phyloP scores from a whole-genome alignment of 2,329 filamentous ascomycete genomes.

The Alternaria sp. region DNA sequence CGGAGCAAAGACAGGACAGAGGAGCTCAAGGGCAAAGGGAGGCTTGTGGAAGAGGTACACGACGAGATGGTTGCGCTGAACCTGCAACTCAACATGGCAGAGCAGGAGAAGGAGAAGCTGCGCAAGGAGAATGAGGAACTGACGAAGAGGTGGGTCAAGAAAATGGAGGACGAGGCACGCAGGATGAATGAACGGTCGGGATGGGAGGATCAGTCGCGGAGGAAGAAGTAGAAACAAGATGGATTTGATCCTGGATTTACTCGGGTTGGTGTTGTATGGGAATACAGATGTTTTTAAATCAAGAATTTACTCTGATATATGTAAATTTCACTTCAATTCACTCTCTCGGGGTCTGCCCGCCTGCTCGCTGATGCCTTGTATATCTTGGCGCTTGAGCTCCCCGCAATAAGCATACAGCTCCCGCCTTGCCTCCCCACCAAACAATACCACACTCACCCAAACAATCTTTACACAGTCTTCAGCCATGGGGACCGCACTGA shows the following conservation, averaged over 20 bases:
- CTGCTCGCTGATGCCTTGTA: constrained; percentile 36
- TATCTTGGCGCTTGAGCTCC: constrained; percentile 42
- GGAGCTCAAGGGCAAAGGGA: constrained; percentile 83
- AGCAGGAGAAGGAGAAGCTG: constrained; percentile 76
- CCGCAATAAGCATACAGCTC: constrained; percentile 27
- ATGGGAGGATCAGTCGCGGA: constrained; percentile 36
- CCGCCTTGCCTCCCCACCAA: constrained; percentile 21
- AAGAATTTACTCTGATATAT: neutral
- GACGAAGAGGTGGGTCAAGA: constrained; percentile 88
- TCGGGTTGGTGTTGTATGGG: neutral
- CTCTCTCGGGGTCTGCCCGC: neutral
- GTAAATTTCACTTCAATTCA: neutral
- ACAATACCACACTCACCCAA: constrained; percentile 17
- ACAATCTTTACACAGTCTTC: constrained; percentile 12
- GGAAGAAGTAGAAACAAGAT: constrained; percentile 22
- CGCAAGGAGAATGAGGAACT: constrained; percentile 87
- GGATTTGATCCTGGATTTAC: neutral
- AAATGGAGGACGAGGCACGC: constrained; percentile 85
- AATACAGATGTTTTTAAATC: neutral
- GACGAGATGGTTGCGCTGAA: constrained; percentile 91
- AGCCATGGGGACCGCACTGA: constrained; percentile 49
- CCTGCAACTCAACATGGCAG: constrained; percentile 85
- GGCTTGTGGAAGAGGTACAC: constrained; percentile 85
- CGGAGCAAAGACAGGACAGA: constrained; percentile 83
- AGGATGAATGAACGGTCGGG: constrained; percentile 72